Percentiles rank a stretch among this genome's conserved stretches.
Conservation (phyloP, 2,329 filamentous ascomycete genomes). For the Achaetomium macrosporum region DNA sequence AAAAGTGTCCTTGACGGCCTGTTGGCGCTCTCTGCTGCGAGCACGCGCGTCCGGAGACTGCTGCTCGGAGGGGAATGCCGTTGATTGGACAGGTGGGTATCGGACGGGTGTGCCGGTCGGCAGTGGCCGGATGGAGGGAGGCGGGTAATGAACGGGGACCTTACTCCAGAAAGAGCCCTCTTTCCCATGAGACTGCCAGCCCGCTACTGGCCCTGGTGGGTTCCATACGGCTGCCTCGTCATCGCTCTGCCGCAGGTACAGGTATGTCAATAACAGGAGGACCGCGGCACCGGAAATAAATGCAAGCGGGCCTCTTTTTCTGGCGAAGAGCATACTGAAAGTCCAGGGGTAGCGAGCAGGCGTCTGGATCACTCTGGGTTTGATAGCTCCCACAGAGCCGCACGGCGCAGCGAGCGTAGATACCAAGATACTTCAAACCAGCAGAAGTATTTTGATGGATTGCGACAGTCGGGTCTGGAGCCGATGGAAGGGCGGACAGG, state of each 20-base stretch:
- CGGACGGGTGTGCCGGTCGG: slow-evolving; percentile 27
- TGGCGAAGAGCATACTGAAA: slow-evolving; percentile 1
- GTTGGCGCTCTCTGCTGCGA: slow-evolving; percentile 15
- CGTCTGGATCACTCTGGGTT: too few relatives aligned
- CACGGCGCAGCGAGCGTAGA: too few relatives aligned
- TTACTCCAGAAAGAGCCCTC: neutral
- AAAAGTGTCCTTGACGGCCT: slow-evolving; percentile 27
- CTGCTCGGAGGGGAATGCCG: slow-evolving; percentile 26
- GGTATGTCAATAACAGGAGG: neutral
- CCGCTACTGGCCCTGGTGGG: neutral
- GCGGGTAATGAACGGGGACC: slow-evolving; percentile 25
- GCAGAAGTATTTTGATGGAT: too few relatives aligned
- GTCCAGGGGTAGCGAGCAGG: neutral
- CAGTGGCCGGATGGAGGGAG: slow-evolving; percentile 26
- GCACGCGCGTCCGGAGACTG: neutral
- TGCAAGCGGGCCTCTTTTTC: neutral
- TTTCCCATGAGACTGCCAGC: neutral
- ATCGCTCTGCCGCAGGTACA: neutral
- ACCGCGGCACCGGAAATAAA: slow-evolving; percentile 1
- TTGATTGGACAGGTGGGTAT: slow-evolving; percentile 32
- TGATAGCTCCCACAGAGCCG: too few relatives aligned
- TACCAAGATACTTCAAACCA: too few relatives aligned
- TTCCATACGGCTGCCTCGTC: neutral
- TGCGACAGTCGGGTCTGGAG: too few relatives aligned
- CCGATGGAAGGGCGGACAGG: too few relatives aligned